Conservation (phyloP, 75 land plant genomes). For the Pinus albicaulis region DNA sequence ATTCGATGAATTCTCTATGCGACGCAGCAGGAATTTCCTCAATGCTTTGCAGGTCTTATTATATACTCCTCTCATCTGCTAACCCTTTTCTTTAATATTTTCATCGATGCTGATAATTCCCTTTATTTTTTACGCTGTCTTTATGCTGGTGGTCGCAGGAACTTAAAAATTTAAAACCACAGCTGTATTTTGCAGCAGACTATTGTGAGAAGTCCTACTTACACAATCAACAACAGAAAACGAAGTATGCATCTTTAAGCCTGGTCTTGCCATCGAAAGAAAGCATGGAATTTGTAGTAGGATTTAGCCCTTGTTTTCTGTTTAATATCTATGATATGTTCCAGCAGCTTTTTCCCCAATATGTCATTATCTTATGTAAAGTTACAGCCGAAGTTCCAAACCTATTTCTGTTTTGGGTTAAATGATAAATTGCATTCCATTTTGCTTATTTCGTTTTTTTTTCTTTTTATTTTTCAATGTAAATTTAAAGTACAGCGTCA, state of each 20-base stretch:
- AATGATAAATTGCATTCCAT: background rate
- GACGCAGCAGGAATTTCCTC: constrained; percentile 28
- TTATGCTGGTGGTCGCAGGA: constrained; percentile 14
- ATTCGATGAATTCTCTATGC: constrained; percentile 35
- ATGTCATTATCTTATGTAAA: too few species aligned
- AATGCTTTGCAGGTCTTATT: constrained; percentile 12
- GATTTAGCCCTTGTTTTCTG: too few species aligned
- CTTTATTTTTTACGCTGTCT: background rate
- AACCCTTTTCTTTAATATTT: background rate
- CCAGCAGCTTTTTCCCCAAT: too few species aligned
- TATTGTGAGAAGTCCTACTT: constrained; percentile 52
- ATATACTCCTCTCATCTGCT: background rate
- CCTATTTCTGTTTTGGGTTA: background rate
- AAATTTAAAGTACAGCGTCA: too few species aligned
- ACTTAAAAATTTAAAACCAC: constrained; percentile 37
- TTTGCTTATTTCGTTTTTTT: background rate
- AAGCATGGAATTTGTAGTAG: too few species aligned
- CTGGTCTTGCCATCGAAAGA: too few species aligned
- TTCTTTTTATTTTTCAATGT: too few species aligned
- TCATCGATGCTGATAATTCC: background rate
- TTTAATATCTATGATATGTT: background rate
- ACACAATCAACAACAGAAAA: constrained; percentile 34
- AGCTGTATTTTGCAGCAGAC: constrained; percentile 45
- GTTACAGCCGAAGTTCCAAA: too few species aligned
- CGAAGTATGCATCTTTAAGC: constrained; percentile 17